These are phyloP conservation scores for Ophiostoma piceae DNA, from an alignment of 2,329 filamentous ascomycete species.

Conservation along the genomic window DNA sequence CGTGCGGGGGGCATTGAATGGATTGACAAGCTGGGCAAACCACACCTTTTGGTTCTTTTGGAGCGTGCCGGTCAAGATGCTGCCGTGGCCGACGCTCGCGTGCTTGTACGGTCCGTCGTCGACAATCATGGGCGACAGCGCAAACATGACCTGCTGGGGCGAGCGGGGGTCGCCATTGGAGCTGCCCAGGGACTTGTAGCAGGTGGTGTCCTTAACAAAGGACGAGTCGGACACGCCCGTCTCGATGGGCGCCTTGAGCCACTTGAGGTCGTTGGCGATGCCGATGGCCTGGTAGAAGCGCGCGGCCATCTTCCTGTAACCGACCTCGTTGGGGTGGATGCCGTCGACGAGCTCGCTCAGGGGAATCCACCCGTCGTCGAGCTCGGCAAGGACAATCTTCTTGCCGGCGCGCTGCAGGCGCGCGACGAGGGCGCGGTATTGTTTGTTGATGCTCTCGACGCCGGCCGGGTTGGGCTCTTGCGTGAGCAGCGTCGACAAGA, in stretches of 20 bases:
- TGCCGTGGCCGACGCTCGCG: not conserved
- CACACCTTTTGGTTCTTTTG: not conserved
- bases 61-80: not conserved
- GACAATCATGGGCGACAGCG: not conserved
- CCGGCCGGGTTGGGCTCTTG: constrained; percentile 25
- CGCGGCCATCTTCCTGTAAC: constrained; percentile 24
- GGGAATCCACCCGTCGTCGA: constrained; percentile 26
- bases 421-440: constrained; percentile 21
- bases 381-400: constrained; percentile 26
- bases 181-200: not conserved
- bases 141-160: not conserved
- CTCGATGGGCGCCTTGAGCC: not conserved
- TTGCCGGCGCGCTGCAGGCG: constrained; percentile 22
- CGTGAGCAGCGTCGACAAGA: constrained; percentile 29
- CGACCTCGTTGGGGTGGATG: constrained; percentile 24
- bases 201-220: not conserved
- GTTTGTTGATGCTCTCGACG: constrained; percentile 26
- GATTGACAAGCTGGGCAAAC: not conserved
- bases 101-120: not conserved
- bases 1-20: not conserved
- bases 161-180: not conserved
- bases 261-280: not conserved
- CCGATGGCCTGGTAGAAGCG: not conserved
- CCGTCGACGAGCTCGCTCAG: constrained; percentile 24
- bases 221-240: not conserved